Percentiles rank a stretch among this genome's conserved stretches.
These are phyloP conservation scores for Auricularia sp. DNA, from an alignment of 768 basidiomycete species.

Conservation along the genomic window DNA sequence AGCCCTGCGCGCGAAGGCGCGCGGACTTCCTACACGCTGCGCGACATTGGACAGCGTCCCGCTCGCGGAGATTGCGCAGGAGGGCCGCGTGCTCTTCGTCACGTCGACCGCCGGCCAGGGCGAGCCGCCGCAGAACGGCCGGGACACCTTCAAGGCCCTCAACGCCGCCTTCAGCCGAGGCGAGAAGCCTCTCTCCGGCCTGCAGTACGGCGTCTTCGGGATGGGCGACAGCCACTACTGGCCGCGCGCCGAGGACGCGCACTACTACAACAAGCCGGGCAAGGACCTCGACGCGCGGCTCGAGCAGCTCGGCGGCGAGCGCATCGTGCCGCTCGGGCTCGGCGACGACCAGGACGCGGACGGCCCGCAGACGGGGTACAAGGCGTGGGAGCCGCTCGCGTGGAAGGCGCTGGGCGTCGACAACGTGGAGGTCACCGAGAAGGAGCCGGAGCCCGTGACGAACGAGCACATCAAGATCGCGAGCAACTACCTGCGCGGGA, in stretches of 20 bases:
- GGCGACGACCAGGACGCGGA: constrained; percentile 98
- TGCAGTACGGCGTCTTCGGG: constrained; percentile 78
- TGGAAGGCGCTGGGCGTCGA: constrained; percentile 97
- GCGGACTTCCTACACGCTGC: constrained; percentile 69
- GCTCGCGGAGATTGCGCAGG: constrained; percentile 62
- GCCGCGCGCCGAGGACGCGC: constrained; percentile 93
- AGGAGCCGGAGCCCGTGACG: constrained; percentile 92
- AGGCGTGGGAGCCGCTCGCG: constrained; percentile 81
- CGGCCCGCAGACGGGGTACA: constrained; percentile 93
- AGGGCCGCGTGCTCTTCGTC: constrained; percentile 71
- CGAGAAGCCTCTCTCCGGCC: constrained; percentile 47
- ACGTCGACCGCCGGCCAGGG: constrained; percentile 95
- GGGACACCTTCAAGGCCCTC: constrained; percentile 78
- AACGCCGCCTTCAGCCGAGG: constrained; percentile 51
- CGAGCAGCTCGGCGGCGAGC: constrained; percentile 67
- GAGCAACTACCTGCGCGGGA: constrained; percentile 85
- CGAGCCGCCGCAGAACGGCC: constrained; percentile 93
- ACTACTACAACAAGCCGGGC: constrained; percentile 94
- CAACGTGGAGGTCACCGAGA: constrained; percentile 74
- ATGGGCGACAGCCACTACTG: constrained; percentile 99
- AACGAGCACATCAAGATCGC: constrained; percentile 99
- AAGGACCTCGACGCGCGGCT: constrained; percentile 82
- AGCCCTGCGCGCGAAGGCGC: constrained; percentile 66
- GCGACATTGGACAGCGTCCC: constrained; percentile 74
- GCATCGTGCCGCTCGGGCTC: constrained; percentile 65